Percentiles rank a stretch among this genome's conserved stretches.
Conservation (phyloP, 1,284 basidiomycete species). For the Neotropicomus parvogracilis region DNA sequence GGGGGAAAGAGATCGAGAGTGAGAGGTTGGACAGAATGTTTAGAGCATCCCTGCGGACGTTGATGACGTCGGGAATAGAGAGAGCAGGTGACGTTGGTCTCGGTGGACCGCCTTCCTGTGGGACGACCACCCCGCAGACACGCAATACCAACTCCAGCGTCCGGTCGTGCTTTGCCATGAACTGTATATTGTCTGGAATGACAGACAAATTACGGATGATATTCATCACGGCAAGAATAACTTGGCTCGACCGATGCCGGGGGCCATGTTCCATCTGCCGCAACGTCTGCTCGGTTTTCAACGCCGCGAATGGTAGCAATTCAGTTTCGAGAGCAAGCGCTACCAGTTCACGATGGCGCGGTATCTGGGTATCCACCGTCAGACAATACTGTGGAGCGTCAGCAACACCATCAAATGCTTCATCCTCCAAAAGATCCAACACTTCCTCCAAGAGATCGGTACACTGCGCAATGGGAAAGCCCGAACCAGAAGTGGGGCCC, state of each 20-base stretch:
- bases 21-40: constrained; percentile 71
- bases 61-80: constrained; percentile 68
- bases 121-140: constrained; percentile 48
- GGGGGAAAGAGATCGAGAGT: constrained; percentile 47
- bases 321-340: constrained; percentile 56
- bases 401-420: constrained; percentile 63
- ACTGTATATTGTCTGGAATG: constrained; percentile 67
- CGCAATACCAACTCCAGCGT: constrained; percentile 68
- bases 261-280: constrained; percentile 49
- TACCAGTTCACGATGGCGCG: constrained; percentile 64
- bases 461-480: constrained; percentile 75
- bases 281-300: constrained; percentile 45
- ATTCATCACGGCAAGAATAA: constrained; percentile 71
- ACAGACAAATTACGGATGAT: constrained; percentile 85
- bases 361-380: constrained; percentile 37
- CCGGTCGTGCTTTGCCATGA: constrained; percentile 64
- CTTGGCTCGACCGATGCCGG: constrained; percentile 61
- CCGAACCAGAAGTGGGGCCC: constrained; percentile 53
- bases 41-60: constrained; percentile 76
- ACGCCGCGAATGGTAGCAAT: constrained; percentile 53
- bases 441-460: constrained; percentile 84
- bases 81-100: constrained; percentile 53
- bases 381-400: constrained; percentile 36
- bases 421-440: constrained; percentile 82
- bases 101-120: constrained; percentile 39